Conservation (phyloP, 768 basidiomycete genomes). For the Grammothele lineata region DNA sequence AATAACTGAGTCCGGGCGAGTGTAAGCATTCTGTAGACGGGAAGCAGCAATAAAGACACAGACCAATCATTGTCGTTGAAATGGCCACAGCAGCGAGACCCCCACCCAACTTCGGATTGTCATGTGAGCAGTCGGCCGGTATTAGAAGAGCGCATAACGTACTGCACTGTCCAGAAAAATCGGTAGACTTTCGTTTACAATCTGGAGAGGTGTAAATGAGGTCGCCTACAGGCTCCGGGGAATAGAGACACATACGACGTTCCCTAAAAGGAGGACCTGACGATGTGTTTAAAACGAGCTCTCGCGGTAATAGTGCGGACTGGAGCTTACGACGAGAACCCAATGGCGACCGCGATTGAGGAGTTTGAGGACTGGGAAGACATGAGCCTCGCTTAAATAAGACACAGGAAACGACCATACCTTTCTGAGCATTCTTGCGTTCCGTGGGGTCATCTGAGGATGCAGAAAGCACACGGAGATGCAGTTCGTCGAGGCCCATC, state of each 20-base stretch:
- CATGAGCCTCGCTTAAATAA: too few relatives aligned
- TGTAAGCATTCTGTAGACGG: too few relatives aligned
- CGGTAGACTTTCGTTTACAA: conserved; percentile 79
- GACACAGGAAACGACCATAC: conserved; percentile 34
- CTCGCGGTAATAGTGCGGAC: too few relatives aligned
- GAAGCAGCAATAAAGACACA: too few relatives aligned
- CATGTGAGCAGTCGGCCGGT: neutral
- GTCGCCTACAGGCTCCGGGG: neutral
- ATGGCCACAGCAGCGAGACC: conserved; percentile 73
- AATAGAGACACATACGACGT: conserved; percentile 68
- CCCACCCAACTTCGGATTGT: conserved; percentile 45
- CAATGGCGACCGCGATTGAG: conserved; percentile 57
- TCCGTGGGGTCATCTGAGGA: conserved; percentile 75
- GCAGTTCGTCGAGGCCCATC: conserved; percentile 92
- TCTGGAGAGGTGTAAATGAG: conserved; percentile 34
- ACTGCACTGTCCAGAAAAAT: conserved; percentile 77
- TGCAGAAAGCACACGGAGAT: conserved; percentile 78
- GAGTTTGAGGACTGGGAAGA: conserved; percentile 42
- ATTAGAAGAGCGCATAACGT: conserved; percentile 5
- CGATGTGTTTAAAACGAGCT: too few relatives aligned
- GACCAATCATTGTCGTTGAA: conserved; percentile 73
- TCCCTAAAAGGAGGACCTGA: conserved; percentile 81
- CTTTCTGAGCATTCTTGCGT: conserved; percentile 65
- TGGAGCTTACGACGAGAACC: conserved; percentile 87
- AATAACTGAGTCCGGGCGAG: conserved; percentile 70